Conservation (phyloP, 2,329 filamentous ascomycete species). For the Pestalotiopsis fici region DNA sequence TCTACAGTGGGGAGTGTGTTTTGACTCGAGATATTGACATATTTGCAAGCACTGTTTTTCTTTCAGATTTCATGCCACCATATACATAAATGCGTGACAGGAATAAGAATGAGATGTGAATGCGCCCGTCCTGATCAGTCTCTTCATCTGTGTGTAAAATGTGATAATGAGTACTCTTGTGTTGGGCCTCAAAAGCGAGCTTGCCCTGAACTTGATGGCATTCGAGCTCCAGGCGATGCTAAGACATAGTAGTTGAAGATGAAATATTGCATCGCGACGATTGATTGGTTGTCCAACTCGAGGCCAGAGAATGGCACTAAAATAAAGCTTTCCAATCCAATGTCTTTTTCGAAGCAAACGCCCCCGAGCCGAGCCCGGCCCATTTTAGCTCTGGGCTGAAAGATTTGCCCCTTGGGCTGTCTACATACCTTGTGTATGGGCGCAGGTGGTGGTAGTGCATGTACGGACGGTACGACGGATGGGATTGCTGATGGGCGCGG, state of each 20-base stretch:
- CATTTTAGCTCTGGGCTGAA: background rate
- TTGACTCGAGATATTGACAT: too few species aligned
- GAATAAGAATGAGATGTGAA: too few species aligned
- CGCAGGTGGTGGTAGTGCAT: background rate
- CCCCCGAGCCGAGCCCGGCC: background rate
- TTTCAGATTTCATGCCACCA: too few species aligned
- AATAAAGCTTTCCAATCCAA: constrained; percentile 9
- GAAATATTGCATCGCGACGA: background rate
- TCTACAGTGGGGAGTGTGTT: too few species aligned
- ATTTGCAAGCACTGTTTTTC: too few species aligned
- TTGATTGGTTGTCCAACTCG: background rate
- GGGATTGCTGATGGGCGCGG: background rate
- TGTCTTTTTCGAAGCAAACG: background rate
- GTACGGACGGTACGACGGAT: background rate
- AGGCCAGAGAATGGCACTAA: background rate
- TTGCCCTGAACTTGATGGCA: background rate
- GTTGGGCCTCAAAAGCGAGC: background rate
- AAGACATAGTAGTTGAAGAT: background rate
- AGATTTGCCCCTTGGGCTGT: background rate
- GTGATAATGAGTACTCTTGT: background rate
- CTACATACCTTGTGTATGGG: too few species aligned
- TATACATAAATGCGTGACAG: too few species aligned
- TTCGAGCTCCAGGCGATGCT: background rate
- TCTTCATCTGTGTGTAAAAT: background rate
- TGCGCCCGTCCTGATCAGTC: too few species aligned